Base-by-base conservation (phyloP, 305 asterid genomes). In the Plantago coronopus region DNA sequence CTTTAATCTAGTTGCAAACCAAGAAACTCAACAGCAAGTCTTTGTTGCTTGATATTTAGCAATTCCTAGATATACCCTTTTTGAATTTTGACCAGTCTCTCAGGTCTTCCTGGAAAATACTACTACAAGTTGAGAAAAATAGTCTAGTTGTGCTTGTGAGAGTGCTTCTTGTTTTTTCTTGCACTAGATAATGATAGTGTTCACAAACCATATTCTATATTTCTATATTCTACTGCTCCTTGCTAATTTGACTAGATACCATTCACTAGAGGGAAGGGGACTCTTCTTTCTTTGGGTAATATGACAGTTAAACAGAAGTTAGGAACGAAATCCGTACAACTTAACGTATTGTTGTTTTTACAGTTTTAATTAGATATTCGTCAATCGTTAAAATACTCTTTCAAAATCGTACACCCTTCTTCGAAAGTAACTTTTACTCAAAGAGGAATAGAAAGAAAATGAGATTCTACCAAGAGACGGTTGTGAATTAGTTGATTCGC, bases 51-150 rank as follows among this genome's bases (percentile, higher is more conserved):
- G 62, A 29, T 50, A 31, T 4, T 38, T 65, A n/a, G 56, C 22
- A 64, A 62, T 59, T 54, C 54, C 45, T 64, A 42, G 50, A 22
- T 3, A 23, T 13, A 20, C 51, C 60, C 44, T 51, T 63, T 64
- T 63, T 65, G 69, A 64, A 53, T 16, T 50, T 67, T 69, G 73
- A 74, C 78, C 54, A 54, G 43, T 71, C 75, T 71, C 75, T 25
- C 59, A 20, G 44, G 70, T 72, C 72, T 77, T 54, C 67, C 55
- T 60, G 72, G 79, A 53, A 60, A 58, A 59, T 38, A 38, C 46
- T 2, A 46, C 25, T 16, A 25, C 5, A 10, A 2, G n/a, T 37
- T n/a, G 34, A 58, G 5, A 18, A 51, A 22, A 57, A 42, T 54
- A 64, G 76, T 75, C 74, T 70, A 71, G 45, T 49, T 27, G 12